phyloP scores from a whole-genome alignment of 192 early-diverging fungal species.

The Entrophospora sp. region DNA sequence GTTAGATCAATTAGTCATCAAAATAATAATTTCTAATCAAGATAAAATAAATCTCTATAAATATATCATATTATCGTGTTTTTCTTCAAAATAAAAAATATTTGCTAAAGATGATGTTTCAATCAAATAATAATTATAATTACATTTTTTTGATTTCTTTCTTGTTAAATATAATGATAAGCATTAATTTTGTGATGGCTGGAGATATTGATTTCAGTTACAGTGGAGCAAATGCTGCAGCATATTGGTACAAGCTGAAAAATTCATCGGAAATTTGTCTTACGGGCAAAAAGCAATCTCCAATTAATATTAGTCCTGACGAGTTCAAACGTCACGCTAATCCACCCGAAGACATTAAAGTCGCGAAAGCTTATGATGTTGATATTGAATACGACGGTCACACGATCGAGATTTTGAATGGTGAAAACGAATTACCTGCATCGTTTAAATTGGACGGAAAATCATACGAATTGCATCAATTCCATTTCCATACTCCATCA shows the following conservation, averaged over 20 bases:
- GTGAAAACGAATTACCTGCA: neutral
- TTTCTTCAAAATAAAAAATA: no score
- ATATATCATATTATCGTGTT: no score
- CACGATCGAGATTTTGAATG: conserved; percentile 30
- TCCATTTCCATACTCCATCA: conserved; percentile 58
- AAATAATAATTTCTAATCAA: no score
- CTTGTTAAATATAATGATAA: no score
- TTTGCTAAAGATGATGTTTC: no score
- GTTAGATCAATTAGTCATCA: no score
- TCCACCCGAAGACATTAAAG: neutral
- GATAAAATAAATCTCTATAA: no score
- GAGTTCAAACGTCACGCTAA: neutral
- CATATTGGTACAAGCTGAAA: neutral
- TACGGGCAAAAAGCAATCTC: conserved; percentile 40
- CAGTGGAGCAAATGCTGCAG: neutral
- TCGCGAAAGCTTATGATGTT: conserved; percentile 12
- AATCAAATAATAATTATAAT: no score
- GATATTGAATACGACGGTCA: conserved; percentile 32
- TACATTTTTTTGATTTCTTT: no score
- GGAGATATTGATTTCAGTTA: no score
- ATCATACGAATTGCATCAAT: conserved; percentile 34
- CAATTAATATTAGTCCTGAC: conserved; percentile 33
- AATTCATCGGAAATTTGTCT: conserved; percentile 5
- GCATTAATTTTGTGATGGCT: no score
- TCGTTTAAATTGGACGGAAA: conserved; percentile 23